Conservation (phyloP, 192 early-diverging fungal genomes). For the Cetraspora pellucida region DNA sequence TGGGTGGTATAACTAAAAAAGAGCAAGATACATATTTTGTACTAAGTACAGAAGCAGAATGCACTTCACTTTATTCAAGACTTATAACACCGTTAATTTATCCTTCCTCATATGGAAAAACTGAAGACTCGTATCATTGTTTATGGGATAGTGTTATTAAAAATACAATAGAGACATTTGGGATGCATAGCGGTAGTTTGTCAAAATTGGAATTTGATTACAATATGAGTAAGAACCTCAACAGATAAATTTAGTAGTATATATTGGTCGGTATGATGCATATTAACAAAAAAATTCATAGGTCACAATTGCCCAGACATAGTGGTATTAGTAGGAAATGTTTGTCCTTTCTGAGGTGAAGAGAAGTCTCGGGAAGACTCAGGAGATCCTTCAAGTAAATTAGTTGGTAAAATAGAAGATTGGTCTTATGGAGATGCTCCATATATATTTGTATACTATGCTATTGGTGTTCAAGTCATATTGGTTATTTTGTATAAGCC, state of each 20-base stretch:
- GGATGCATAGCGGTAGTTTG: background rate
- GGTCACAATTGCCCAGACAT: background rate
- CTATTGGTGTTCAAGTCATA: constrained; percentile 10
- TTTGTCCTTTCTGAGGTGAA: constrained; percentile 32
- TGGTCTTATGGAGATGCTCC: constrained; percentile 20
- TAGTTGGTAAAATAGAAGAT: constrained; percentile 25
- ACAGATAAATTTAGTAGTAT: constrained; percentile 18
- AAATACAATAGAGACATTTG: constrained; percentile 25
- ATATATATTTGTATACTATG: background rate
- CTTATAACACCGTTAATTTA: constrained; percentile 9
- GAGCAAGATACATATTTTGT: constrained; percentile 23
- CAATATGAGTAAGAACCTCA: constrained; percentile 18
- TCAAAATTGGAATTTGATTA: constrained; percentile 18
- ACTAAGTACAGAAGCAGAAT: background rate
- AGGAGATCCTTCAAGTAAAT: constrained; percentile 10
- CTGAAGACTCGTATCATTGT: constrained; percentile 6
- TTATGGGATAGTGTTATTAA: constrained; percentile 31
- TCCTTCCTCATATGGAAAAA: constrained; percentile 17
- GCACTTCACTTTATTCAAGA: constrained; percentile 6
- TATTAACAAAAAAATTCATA: constrained; percentile 2
- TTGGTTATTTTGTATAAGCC: constrained; percentile 4
- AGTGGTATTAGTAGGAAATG: too few species aligned
- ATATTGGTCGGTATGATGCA: background rate
- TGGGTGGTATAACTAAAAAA: background rate
- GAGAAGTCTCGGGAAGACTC: constrained; percentile 9